A percentile compares a stretch with the other conserved stretches of the same genome.
phyloP scores from a whole-genome alignment of 2,329 filamentous ascomycete genomes.

The Clonostachys solani region DNA sequence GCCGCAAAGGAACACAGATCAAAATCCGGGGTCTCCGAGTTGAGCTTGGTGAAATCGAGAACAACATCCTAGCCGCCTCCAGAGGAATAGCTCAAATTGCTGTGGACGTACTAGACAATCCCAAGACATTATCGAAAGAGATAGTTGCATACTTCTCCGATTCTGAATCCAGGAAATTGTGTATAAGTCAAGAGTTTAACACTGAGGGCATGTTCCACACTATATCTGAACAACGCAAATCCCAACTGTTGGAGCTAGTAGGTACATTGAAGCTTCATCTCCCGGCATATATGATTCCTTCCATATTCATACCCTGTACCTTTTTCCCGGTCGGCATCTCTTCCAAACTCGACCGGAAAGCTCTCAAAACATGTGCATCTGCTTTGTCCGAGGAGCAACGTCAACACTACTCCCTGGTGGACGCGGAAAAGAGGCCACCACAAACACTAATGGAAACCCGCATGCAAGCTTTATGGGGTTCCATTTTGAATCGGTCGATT shows the following conservation, averaged over 20 bases:
- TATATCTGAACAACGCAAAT: slow-evolving; percentile 1
- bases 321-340: slow-evolving; percentile 6
- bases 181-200: too few relatives aligned
- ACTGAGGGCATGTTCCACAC: not conserved
- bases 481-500: slow-evolving; percentile 11
- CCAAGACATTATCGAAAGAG: not conserved
- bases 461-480: slow-evolving; percentile 19
- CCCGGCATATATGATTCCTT: slow-evolving; percentile 9
- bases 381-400: not conserved
- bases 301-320: slow-evolving; percentile 4
- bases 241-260: slow-evolving; percentile 6
- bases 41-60: slow-evolving; percentile 1
- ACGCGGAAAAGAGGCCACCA: slow-evolving; percentile 19
- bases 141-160: slow-evolving; percentile 1
- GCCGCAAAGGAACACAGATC: slow-evolving; percentile 2
- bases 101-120: not conserved
- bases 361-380: not conserved
- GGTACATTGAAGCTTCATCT: slow-evolving; percentile 4
- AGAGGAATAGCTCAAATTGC: not conserved
- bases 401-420: not conserved
- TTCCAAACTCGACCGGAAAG: slow-evolving; percentile 8
- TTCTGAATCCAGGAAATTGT: too few relatives aligned
- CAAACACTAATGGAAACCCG: slow-evolving; percentile 23
- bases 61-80: not conserved
- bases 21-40: slow-evolving; percentile 2